A percentile compares a stretch with the other conserved stretches of the same genome.
phyloP scores from a whole-genome alignment of 202 grass and related monocot species.

The Saccharum hybrid region DNA sequence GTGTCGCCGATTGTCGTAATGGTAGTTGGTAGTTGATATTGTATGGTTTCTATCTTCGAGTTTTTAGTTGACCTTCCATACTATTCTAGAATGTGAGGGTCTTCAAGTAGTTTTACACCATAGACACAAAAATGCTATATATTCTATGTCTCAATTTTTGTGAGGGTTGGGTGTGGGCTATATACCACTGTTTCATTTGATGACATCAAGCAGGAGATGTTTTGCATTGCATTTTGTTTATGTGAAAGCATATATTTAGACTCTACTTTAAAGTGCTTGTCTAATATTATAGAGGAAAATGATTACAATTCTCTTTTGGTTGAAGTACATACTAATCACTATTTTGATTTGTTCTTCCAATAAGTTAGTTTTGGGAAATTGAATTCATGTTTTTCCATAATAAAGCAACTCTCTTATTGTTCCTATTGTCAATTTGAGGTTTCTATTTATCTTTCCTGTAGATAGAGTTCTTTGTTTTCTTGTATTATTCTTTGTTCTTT shows the following conservation, averaged over 20 bases:
- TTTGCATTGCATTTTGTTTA: background rate
- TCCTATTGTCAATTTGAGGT: background rate
- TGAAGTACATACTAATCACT: background rate
- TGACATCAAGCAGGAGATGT: background rate
- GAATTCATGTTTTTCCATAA: background rate
- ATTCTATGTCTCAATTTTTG: background rate
- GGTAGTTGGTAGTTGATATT: background rate
- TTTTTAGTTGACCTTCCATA: no score
- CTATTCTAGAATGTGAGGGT: background rate
- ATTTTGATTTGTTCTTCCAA: background rate
- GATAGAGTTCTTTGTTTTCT: background rate
- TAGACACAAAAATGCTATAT: background rate
- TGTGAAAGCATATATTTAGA: background rate
- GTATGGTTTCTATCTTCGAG: background rate
- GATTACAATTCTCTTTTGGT: background rate
- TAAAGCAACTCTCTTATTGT: background rate
- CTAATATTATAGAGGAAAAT: background rate
- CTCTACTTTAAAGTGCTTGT: background rate
- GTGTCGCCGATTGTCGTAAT: background rate
- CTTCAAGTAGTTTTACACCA: background rate
- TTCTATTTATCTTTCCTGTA: background rate
- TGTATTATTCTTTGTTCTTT: no score
- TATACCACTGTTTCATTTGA: background rate
- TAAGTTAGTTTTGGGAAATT: background rate
- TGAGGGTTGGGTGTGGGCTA: background rate